Percentiles rank a stretch among this genome's conserved stretches.
phyloP scores from a whole-genome alignment of 257 asterid species.

The Verbena officinalis region DNA sequence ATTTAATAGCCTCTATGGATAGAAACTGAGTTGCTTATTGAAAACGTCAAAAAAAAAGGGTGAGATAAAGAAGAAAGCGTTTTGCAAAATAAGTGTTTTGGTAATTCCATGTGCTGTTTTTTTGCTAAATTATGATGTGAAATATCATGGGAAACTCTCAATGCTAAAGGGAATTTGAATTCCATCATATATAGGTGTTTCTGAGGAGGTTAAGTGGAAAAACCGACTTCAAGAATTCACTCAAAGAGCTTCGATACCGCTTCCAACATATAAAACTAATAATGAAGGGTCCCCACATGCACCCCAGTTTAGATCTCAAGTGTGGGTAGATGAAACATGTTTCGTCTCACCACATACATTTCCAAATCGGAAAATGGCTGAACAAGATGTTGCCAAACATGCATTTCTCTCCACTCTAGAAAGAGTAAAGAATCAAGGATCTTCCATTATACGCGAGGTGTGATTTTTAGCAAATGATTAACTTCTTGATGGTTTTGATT shows the following conservation, averaged over 20 bases:
- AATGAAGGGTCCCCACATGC: conserved; percentile 30
- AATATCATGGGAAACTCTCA: background rate
- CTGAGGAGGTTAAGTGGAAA: no score
- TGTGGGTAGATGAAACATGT: conserved; percentile 45
- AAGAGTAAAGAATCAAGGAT: conserved; percentile 43
- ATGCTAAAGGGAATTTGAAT: background rate
- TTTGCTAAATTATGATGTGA: background rate
- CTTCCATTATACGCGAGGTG: no score
- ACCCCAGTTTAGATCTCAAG: conserved; percentile 40
- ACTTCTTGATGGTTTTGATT: no score
- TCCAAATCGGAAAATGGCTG: conserved; percentile 44
- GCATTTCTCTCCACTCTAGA: conserved; percentile 41
- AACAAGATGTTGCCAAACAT: conserved; percentile 56
- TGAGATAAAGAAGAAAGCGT: no score
- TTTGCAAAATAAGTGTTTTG: no score
- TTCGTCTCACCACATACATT: conserved; percentile 39
- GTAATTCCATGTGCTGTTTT: no score
- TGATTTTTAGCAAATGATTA: no score
- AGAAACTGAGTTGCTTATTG: no score
- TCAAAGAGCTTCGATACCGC: conserved; percentile 27
- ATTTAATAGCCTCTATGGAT: no score
- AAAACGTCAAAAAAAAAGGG: no score
- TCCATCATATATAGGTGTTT: no score
- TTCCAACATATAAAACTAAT: conserved; percentile 27
- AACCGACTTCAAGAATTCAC: no score